Conservation (phyloP, 306 rosid genomes). For the Medicago arabica region DNA sequence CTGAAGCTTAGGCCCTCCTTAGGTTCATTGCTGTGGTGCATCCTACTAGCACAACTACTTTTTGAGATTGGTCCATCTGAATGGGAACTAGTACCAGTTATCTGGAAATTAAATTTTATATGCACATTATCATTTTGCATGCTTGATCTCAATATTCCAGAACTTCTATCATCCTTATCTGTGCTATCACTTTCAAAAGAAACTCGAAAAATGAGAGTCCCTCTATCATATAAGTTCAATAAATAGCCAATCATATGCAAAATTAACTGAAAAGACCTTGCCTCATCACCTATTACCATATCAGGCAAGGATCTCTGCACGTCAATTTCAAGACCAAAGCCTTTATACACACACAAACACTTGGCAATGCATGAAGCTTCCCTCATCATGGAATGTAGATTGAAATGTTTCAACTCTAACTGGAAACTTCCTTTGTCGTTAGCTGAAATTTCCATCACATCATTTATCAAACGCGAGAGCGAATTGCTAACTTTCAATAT, state of each 20-base stretch:
- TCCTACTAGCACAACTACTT: constrained; percentile 42
- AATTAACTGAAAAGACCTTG: constrained; percentile 74
- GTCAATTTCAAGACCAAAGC: constrained; percentile 64
- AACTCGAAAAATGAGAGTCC: constrained; percentile 57
- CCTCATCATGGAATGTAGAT: constrained; percentile 67
- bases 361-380: constrained; percentile 76
- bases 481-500: constrained; percentile 67
- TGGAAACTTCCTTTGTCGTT: constrained; percentile 59
- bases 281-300: constrained; percentile 70
- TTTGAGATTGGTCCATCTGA: constrained; percentile 48
- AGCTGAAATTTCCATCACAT: constrained; percentile 70
- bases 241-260: constrained; percentile 76
- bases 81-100: constrained; percentile 43
- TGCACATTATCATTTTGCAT: constrained; percentile 48
- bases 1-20: constrained; percentile 67
- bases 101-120: constrained; percentile 64
- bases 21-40: constrained; percentile 46
- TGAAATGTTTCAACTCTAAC: constrained; percentile 66
- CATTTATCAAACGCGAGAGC: constrained; percentile 70
- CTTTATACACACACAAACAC: constrained; percentile 68
- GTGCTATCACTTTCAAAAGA: constrained; percentile 38
- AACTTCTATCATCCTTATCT: constrained; percentile 50
- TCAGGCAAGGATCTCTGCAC: constrained; percentile 73
- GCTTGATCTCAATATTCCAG: constrained; percentile 56
- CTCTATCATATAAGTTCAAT: constrained; percentile 50